Conservation (phyloP, 2,329 filamentous ascomycete genomes). For the Aschersonia sp. region DNA sequence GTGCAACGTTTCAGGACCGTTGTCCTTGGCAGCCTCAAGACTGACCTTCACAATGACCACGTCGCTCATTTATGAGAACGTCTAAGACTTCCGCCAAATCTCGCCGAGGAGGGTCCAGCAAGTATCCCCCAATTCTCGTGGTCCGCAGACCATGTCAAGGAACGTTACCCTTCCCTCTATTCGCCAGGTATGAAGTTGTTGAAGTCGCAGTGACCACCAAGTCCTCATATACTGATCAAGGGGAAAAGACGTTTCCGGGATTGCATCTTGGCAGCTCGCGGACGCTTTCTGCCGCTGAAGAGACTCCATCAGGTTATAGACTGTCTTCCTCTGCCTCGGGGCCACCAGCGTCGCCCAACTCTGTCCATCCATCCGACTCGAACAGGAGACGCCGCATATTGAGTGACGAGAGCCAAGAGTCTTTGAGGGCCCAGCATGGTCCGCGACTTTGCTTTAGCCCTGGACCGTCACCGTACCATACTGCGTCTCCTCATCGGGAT, state of each 20-base stretch:
- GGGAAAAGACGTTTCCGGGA: constrained; percentile 25
- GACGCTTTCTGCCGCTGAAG: not conserved
- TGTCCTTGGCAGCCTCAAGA: constrained; percentile 15
- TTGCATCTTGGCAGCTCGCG: constrained; percentile 15
- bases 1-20: constrained; percentile 12
- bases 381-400: constrained; percentile 33
- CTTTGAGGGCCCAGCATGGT: constrained; percentile 25
- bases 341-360: constrained; percentile 25
- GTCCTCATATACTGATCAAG: not conserved
- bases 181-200: constrained; percentile 27
- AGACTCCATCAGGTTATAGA: not conserved
- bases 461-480: constrained; percentile 14
- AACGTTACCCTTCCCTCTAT: constrained; percentile 35
- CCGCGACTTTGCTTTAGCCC: constrained; percentile 30
- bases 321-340: constrained; percentile 1
- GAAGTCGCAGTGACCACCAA: not conserved
- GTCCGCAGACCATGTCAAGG: constrained; percentile 22
- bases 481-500: constrained; percentile 19
- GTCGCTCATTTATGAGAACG: constrained; percentile 24
- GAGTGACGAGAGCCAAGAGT: constrained; percentile 23
- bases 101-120: constrained; percentile 23
- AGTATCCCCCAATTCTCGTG: constrained; percentile 16
- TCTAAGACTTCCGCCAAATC: constrained; percentile 23
- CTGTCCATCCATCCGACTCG: constrained; percentile 32
- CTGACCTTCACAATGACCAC: constrained; percentile 36